Evolutionary conservation across 768 basidiomycete genomes (phyloP).

Genomic region (Tulasnella sp.): DNA sequence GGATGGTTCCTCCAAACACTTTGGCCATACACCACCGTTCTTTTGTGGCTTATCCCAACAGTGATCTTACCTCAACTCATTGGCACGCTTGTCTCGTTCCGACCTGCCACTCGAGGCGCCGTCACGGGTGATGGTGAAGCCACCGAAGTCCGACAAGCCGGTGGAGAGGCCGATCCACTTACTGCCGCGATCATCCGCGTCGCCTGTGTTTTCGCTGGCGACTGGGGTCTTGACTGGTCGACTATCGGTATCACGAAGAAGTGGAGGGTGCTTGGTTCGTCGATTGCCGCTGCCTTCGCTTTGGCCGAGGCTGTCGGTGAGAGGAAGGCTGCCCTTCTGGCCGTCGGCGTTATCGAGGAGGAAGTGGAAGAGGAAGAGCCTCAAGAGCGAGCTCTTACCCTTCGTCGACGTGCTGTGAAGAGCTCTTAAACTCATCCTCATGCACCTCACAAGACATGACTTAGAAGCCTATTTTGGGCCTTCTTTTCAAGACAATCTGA

Average conservation of each 20-base stretch:
- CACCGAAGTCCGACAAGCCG: not conserved
- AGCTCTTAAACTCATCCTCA: not conserved
- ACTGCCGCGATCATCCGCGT: slow-evolving; percentile 58
- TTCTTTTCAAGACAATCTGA: not conserved
- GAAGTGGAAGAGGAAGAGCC: not conserved
- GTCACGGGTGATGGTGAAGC: slow-evolving; percentile 18
- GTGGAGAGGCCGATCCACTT: slow-evolving; percentile 46
- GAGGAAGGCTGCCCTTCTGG: not conserved
- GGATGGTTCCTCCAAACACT: slow-evolving; percentile 38
- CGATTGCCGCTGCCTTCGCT: slow-evolving; percentile 53
- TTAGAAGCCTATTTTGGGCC: not conserved
- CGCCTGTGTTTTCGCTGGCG: slow-evolving; percentile 32
- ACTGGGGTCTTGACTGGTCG: slow-evolving; percentile 33
- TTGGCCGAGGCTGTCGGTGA: slow-evolving; percentile 55
- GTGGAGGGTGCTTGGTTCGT: slow-evolving; percentile 50
- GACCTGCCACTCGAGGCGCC: slow-evolving; percentile 24
- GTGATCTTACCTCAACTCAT: slow-evolving; percentile 50
- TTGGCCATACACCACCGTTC: slow-evolving; percentile 47
- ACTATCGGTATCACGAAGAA: slow-evolving; percentile 37
- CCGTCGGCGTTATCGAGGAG: not conserved
- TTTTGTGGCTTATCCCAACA: slow-evolving; percentile 54
- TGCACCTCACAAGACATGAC: not conserved
- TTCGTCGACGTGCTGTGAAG: not conserved
- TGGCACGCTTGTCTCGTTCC: slow-evolving; percentile 56
- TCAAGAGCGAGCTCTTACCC: not conserved